A percentile compares a stretch with the other conserved stretches of the same genome.
Conservation (phyloP, 495 filamentous ascomycete species). For the Aspergillus saccharolyticus region DNA sequence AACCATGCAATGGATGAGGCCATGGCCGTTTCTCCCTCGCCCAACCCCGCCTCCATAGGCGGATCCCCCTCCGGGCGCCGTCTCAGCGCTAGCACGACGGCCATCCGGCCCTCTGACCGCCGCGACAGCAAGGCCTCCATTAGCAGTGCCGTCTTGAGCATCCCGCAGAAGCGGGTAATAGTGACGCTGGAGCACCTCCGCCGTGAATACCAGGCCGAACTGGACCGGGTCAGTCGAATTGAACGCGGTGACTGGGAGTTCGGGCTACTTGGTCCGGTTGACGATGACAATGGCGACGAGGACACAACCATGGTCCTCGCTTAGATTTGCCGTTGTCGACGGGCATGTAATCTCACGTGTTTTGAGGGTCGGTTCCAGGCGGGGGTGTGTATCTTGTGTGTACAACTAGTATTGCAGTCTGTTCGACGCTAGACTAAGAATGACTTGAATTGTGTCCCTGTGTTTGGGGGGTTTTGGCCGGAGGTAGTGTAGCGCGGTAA, state of each 20-base stretch:
- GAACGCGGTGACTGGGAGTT: constrained; percentile 60
- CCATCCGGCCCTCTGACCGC: constrained; percentile 11
- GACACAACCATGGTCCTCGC: constrained; percentile 42
- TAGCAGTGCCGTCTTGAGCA: constrained; percentile 6
- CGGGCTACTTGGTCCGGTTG: constrained; percentile 33
- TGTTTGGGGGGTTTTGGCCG: background rate
- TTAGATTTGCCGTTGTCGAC: constrained; percentile 14
- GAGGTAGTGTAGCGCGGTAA: background rate
- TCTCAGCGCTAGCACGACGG: constrained; percentile 9
- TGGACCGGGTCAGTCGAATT: constrained; percentile 67
- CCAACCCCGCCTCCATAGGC: background rate
- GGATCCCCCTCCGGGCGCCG: constrained; percentile 10
- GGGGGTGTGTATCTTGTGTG: background rate
- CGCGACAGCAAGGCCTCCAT: constrained; percentile 25
- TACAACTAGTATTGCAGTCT: background rate
- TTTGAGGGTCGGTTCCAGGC: background rate
- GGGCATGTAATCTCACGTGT: background rate
- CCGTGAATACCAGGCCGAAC: constrained; percentile 77
- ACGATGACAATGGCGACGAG: constrained; percentile 32
- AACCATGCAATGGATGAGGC: constrained; percentile 42
- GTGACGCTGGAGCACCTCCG: constrained; percentile 79
- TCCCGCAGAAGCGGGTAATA: constrained; percentile 42
- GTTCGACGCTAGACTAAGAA: background rate
- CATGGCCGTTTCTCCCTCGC: constrained; percentile 15
- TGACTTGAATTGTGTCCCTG: background rate